phyloP scores from a whole-genome alignment of 2,329 filamentous ascomycete genomes.

The Botrytis porri region DNA sequence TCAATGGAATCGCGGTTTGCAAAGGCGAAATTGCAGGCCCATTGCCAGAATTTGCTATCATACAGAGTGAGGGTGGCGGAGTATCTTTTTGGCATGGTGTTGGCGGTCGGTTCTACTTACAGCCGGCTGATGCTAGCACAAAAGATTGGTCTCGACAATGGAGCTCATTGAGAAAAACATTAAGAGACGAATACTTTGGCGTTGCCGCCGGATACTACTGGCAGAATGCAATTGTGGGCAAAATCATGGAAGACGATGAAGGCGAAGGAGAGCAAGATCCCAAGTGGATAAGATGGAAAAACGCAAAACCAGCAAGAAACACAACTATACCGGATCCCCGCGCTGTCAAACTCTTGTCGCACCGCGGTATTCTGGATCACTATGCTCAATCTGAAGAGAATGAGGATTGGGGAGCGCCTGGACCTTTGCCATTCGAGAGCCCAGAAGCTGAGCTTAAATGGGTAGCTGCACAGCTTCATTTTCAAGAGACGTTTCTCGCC shows the following conservation, averaged over 20 bases:
- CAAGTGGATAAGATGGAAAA: slow-evolving; percentile 16
- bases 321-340: not conserved
- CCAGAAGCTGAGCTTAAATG: slow-evolving; percentile 18
- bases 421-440: slow-evolving; percentile 14
- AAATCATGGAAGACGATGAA: slow-evolving; percentile 15
- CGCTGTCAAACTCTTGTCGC: not conserved
- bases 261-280: slow-evolving; percentile 16
- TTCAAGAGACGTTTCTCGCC: not conserved
- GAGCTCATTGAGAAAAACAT: slow-evolving; percentile 23
- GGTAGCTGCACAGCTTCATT: slow-evolving; percentile 13
- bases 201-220: slow-evolving; percentile 28
- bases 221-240: slow-evolving; percentile 26
- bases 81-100: slow-evolving; percentile 35
- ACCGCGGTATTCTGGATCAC: not conserved
- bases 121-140: slow-evolving; percentile 5
- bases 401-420: slow-evolving; percentile 15
- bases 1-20: slow-evolving; percentile 34
- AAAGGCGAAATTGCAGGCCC: slow-evolving; percentile 35
- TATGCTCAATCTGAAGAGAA: not conserved
- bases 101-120: slow-evolving; percentile 26
- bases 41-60: slow-evolving; percentile 35
- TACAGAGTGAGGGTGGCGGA: slow-evolving; percentile 31
- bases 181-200: slow-evolving; percentile 13
- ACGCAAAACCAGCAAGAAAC: not conserved
- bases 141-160: slow-evolving; percentile 21